Base-by-base conservation (phyloP, 2,329 filamentous ascomycete species). In the Colletotrichum paranaense region DNA sequence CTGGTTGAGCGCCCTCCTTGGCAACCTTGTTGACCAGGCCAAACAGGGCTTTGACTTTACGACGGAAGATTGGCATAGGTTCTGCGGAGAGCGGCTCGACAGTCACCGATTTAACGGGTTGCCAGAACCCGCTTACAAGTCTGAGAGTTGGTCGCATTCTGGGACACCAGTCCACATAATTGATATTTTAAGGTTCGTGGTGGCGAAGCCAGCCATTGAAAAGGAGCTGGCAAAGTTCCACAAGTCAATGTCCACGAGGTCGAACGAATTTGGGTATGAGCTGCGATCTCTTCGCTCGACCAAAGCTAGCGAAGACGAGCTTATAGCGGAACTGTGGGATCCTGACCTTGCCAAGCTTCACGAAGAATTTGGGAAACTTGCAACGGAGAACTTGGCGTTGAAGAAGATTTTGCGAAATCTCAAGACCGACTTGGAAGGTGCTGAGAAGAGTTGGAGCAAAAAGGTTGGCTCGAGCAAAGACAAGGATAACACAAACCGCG, bases 121-220 rank as follows among this genome's bases (percentile, higher is more conserved):
- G 4, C 73, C 77, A 0, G 82, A 86, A 1, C 88, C 87, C 0
- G 78, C 81, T 0, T 90, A 91, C 76, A 85, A 86, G 67, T 80
- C 79, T 4, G 80, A 83, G 0, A 74, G 72, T 6, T 84, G 82
- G 76, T 74, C 73, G 0, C 67, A 76, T 1, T 14, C 68, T 3
- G 19, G 11, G 69, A 79, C 22, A 76, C 79, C 0, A 79, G 76
- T 1, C 0, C 89, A 93, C 68, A 88, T 94, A 4, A 85, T 93
- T 5, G 92, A 95, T 77, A 85, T 87, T 49, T 82, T 94, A 8
- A 91, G 89, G 74, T 92, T 91, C 22, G 74, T 80, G 0, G 82
- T 91, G 2, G 87, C 90, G 0, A 79, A 86, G 14, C 80, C 82
- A 0, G 79, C 80, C 0, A 83, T 90, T 11, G 78, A 83, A 0